Conservation (phyloP, 805 yeast genomes). For the Phaffomyces opuntiae region DNA sequence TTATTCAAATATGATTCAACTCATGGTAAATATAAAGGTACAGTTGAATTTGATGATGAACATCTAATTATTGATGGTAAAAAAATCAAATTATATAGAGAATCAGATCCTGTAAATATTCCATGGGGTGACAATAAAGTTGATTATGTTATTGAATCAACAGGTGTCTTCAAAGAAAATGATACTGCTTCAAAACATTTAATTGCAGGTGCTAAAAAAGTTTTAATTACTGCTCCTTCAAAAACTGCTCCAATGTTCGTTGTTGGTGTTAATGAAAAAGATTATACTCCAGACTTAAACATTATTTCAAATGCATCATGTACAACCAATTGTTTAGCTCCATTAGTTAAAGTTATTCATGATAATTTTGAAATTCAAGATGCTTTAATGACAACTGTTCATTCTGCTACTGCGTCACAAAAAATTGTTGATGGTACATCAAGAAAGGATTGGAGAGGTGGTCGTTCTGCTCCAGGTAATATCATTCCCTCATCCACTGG, state of each 20-base stretch:
- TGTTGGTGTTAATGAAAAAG: slow-evolving; percentile 79
- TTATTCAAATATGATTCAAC: slow-evolving; percentile 95
- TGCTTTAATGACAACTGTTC: slow-evolving; percentile 95
- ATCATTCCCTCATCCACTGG: slow-evolving; percentile 94
- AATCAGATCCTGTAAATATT: slow-evolving; percentile 77
- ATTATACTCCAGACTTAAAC: slow-evolving; percentile 66
- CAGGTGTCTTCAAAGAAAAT: slow-evolving; percentile 84
- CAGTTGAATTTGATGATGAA: slow-evolving; percentile 51
- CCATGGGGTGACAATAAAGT: slow-evolving; percentile 87
- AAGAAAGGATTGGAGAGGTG: slow-evolving; percentile 98
- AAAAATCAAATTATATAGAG: slow-evolving; percentile 62
- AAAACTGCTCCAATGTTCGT: slow-evolving; percentile 94
- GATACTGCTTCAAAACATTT: slow-evolving; percentile 82
- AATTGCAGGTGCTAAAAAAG: slow-evolving; percentile 91
- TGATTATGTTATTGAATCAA: slow-evolving; percentile 85
- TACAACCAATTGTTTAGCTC: slow-evolving; percentile 94
- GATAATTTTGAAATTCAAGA: slow-evolving; percentile 82
- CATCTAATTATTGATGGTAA: slow-evolving; percentile 63
- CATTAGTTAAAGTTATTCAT: slow-evolving; percentile 84
- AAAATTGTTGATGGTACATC: slow-evolving; percentile 97
- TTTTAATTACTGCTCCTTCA: slow-evolving; percentile 90
- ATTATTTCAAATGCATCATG: slow-evolving; percentile 91
- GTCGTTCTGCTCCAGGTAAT: slow-evolving; percentile 94
- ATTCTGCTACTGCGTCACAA: slow-evolving; percentile 94
- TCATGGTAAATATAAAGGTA: slow-evolving; percentile 80